Evolutionary conservation across 495 filamentous ascomycete genomes (phyloP), one percentile per base, ranked within the genome.

Genomic region (Trichoderma orchidacearum): DNA sequence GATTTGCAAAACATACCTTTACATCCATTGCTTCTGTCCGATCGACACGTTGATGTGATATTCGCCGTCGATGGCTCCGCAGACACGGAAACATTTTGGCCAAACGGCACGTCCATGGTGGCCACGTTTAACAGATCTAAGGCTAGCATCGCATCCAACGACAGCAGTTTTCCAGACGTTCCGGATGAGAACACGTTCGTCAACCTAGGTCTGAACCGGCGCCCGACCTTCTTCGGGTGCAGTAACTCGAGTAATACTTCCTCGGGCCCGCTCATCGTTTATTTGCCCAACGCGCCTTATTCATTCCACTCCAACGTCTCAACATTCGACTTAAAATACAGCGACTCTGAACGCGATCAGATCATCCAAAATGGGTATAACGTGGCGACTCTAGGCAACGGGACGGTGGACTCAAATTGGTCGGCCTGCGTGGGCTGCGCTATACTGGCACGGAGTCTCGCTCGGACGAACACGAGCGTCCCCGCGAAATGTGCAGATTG

Each of bases 191-290:
- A 89, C 70, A 95, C 90, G 12, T 95, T 97, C 66, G 71, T 96
- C 61, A 90, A 93, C 70, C 79, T 87, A 0, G 86, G 86, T 28
- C 75, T 96, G 7, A 97, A 96, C 78, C 81, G 72, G 54, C 82
- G 79, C 4, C 92, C 92, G 0, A 89, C 90, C 5, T 96, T 97
- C 75, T 97, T 97, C 70, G 92, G 92, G 57, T 97, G 92, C 73
- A 34, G 6, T 28, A 71, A 90, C 71, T 74, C 72, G 36, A 69
- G 71, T 55, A 67, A 66, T 31, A 67, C 62, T 3, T 58, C 66
- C 4, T 62, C 63, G 0, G 71, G 84, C 0, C 92, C 92, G 0
- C 62, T 96, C 28, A 68, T 97, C 59, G 87, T 97, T 58, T 97
- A 96, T 69, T 60, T 97, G 15, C 87, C 92, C 52, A 96, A 95